phyloP scores from a whole-genome alignment of 371 early-diverging fungal species.

The Homolaphlyctis polyrhiza region DNA sequence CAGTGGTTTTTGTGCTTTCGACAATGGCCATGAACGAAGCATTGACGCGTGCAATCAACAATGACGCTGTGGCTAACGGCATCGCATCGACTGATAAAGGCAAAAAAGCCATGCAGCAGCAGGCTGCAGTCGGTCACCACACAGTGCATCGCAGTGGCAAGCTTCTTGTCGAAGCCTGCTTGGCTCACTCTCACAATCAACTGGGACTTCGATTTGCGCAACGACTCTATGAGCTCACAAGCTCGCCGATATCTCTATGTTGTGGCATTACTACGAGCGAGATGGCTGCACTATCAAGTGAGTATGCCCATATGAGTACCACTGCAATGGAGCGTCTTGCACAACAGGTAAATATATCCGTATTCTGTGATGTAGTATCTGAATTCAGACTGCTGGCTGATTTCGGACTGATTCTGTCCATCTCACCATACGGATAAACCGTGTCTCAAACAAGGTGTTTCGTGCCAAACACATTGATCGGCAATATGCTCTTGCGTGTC shows the following conservation, averaged over 20 bases:
- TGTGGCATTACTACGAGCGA: too few relatives aligned
- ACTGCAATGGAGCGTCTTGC: not conserved
- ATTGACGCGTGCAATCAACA: not conserved
- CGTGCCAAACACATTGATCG: conserved; percentile 25
- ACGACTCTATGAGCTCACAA: not conserved
- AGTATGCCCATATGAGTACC: not conserved
- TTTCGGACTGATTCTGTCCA: too few relatives aligned
- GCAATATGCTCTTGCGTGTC: conserved; percentile 29
- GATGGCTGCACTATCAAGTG: not conserved
- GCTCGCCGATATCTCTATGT: too few relatives aligned
- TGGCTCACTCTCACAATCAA: not conserved
- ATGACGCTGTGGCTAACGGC: not conserved
- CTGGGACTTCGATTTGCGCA: not conserved
- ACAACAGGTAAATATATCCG: too few relatives aligned
- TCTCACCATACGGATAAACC: too few relatives aligned
- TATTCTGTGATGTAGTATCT: too few relatives aligned
- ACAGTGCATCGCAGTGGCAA: not conserved
- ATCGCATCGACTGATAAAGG: not conserved
- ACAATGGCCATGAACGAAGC: conserved; percentile 6
- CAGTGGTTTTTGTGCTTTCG: conserved; percentile 23
- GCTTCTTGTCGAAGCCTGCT: not conserved
- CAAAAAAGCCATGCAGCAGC: not conserved
- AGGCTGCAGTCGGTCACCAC: not conserved
- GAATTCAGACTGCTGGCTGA: too few relatives aligned
- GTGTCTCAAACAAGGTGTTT: too few relatives aligned